Base-by-base conservation (phyloP, 352 stramenopile species). In the Pythium graminicola region DNA sequence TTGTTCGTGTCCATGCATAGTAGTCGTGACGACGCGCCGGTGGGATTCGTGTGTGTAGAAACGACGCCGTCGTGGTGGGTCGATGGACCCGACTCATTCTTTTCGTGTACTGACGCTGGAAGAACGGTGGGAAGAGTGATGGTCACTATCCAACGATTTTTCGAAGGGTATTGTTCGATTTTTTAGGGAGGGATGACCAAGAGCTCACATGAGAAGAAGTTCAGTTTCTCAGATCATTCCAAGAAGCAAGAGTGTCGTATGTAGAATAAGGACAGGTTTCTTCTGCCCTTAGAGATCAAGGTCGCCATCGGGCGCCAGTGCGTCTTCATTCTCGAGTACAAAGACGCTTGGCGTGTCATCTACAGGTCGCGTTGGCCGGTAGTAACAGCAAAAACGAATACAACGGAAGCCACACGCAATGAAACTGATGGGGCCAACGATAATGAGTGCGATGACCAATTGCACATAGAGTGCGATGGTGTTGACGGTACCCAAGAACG, bases 401-500 rank as follows among this genome's bases (percentile, higher is more conserved):
- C 47, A 54, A n/a, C 45, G 54, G 7, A 61, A 22, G 11, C 35
- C 31, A 6, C 51, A 20, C 2, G 42, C 47, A 16, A 62, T 22
- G 24, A 52, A 2, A 16, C 46, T 62, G 20, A 61, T 31, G 2
- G 54, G 54, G 5, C 35, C 39, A 20, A 65, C 29, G 17, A 60
- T 22, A 4, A 59, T 26, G 3, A 59, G 16, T n/a, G 40, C 43
- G 17, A 64, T 16, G 32, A 59, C 27, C 0, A 64, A 19, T 24
- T 54, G 49, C 35, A 53, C 38, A 38, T 50, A 55, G 7, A 55
- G 4, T 16, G 57, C 57, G 42, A 64, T 19, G 23, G 48, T 59
- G 49, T 64, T 49, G 32, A 64, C 42, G 3, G 42, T 55, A 44
- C 57, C 50, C 20, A 59, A 23, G 24, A 64, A 64, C 9, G 32